phyloP scores from a whole-genome alignment of 768 basidiomycete genomes.

The Leccinum incarnatum region DNA sequence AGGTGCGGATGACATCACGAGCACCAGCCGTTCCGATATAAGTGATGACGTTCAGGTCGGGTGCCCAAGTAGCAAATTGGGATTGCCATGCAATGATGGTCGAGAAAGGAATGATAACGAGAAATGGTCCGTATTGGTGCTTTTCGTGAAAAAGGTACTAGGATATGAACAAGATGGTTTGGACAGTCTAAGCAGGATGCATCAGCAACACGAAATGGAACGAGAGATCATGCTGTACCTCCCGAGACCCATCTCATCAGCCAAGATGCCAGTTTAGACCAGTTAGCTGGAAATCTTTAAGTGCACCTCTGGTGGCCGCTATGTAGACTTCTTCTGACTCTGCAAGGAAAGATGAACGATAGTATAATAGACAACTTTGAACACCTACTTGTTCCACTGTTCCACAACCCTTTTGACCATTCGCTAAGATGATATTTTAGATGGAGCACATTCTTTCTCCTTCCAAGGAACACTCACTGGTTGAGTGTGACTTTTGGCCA shows the following conservation, averaged over 20 bases:
- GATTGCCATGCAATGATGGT: constrained; percentile 98
- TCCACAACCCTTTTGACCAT: too few relatives aligned
- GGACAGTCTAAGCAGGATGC: constrained; percentile 66
- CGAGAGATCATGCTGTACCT: constrained; percentile 44
- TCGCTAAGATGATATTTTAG: too few relatives aligned
- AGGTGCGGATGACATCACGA: constrained; percentile 87
- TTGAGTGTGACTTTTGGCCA: too few relatives aligned
- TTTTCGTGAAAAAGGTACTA: constrained; percentile 84
- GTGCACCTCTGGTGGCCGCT: constrained; percentile 65
- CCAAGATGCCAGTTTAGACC: constrained; percentile 97
- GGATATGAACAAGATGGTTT: constrained; percentile 92
- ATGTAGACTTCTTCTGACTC: constrained; percentile 48
- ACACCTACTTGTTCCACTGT: too few relatives aligned
- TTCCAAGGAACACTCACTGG: too few relatives aligned
- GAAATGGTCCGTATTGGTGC: constrained; percentile 93
- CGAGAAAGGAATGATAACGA: constrained; percentile 96
- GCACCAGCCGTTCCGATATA: constrained; percentile 89
- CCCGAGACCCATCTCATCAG: constrained; percentile 99
- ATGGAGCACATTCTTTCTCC: too few relatives aligned
- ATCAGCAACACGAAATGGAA: constrained; percentile 12
- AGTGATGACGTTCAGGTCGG: constrained; percentile 93
- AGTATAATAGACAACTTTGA: too few relatives aligned
- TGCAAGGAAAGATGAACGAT: too few relatives aligned
- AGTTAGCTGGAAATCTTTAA: constrained; percentile 98
- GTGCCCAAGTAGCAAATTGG: constrained; percentile 93